Conservation (phyloP, 2,329 filamentous ascomycete genomes). For the Sporothrix phasma region DNA sequence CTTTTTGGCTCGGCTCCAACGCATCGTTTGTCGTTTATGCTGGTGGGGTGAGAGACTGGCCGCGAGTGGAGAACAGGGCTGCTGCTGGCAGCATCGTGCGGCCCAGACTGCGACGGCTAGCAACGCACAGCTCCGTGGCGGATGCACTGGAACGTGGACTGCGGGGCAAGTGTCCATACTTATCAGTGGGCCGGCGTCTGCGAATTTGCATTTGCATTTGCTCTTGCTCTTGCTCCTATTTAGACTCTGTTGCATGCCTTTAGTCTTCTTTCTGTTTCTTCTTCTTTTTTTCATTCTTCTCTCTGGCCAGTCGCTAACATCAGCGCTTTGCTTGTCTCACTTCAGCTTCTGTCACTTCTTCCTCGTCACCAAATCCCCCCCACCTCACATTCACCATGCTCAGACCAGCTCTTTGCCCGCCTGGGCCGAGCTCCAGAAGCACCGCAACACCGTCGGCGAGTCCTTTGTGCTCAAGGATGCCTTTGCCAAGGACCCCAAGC, state of each 20-base stretch:
- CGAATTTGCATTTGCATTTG: background rate
- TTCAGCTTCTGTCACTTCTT: background rate
- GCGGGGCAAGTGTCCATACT: background rate
- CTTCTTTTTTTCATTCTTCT: too few relatives aligned
- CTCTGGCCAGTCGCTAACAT: background rate
- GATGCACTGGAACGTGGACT: background rate
- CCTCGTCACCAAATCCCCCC: background rate
- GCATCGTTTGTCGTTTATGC: background rate
- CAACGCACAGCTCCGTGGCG: background rate
- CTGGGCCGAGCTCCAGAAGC: constrained; percentile 84
- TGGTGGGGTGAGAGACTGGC: background rate
- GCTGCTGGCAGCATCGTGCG: background rate
- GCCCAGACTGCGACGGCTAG: background rate
- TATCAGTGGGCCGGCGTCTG: background rate
- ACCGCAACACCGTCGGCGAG: constrained; percentile 78
- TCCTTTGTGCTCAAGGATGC: constrained; percentile 87
- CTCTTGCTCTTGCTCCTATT: too few relatives aligned
- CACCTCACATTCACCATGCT: constrained; percentile 49
- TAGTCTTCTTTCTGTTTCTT: too few relatives aligned
- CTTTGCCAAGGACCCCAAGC: constrained; percentile 77
- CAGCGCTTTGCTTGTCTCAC: background rate
- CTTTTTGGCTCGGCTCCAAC: background rate
- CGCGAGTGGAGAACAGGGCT: background rate
- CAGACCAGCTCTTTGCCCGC: constrained; percentile 77
- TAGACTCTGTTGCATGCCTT: background rate